These are phyloP conservation scores for Debaryomycetaceae sp. DNA, from an alignment of 1,139 yeast species.

Conservation along the genomic window DNA sequence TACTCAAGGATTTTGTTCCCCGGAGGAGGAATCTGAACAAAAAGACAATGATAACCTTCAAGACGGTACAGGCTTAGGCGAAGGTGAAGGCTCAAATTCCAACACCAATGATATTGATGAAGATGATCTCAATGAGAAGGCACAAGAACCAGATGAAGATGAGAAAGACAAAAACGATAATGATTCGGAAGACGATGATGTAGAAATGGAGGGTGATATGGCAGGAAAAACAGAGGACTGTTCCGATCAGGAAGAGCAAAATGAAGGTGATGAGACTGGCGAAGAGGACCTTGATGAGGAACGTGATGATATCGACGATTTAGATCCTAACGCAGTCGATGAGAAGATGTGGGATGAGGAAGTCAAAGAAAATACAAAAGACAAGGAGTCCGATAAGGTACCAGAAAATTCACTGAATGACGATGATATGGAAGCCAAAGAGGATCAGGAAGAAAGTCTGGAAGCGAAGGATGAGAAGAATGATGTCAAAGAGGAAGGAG, in stretches of 20 bases:
- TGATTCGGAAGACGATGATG: conserved; percentile 53
- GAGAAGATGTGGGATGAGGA: conserved; percentile 99
- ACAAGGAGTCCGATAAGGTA: conserved; percentile 66
- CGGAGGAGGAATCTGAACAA: conserved; percentile 72
- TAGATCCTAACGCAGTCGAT: conserved; percentile 93
- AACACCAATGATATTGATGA: conserved; percentile 86
- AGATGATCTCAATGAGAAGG: conserved; percentile 85
- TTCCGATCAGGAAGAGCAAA: conserved; percentile 65
- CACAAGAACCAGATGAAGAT: conserved; percentile 79
- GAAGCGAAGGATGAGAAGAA: conserved; percentile 36
- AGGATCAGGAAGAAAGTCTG: conserved; percentile 45
- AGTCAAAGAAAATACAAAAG: conserved; percentile 68
- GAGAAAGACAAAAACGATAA: conserved; percentile 62
- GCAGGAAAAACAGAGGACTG: conserved; percentile 86
- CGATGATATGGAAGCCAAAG: conserved; percentile 64
- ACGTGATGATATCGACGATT: conserved; percentile 82
- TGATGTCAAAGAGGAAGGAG: conserved; percentile 19
- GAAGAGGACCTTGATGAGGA: conserved; percentile 78
- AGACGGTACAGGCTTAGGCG: conserved; percentile 96
- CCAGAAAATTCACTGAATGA: conserved; percentile 54
- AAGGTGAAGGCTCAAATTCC: conserved; percentile 81
- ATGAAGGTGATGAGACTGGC: conserved; percentile 48
- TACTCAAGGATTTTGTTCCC: conserved; percentile 91
- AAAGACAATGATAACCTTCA: conserved; percentile 61
- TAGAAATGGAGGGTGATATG: conserved; percentile 88